These are phyloP conservation scores for Leccinum boreale DNA, from an alignment of 768 basidiomycete genomes.

Conservation along the genomic window DNA sequence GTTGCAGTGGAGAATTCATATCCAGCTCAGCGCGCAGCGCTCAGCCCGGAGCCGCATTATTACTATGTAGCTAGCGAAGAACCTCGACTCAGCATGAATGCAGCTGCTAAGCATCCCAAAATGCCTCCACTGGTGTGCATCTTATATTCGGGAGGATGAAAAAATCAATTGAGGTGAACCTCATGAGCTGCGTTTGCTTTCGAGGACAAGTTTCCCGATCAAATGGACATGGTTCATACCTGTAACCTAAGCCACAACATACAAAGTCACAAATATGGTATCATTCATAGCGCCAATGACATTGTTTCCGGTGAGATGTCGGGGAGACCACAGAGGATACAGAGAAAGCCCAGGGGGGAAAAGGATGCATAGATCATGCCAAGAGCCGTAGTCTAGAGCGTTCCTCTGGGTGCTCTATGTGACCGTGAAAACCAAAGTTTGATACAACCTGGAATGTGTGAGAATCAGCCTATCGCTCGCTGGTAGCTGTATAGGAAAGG, in stretches of 20 bases:
- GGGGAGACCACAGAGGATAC: not conserved
- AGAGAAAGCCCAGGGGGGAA: not conserved
- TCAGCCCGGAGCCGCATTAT: not conserved
- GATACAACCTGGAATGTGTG: not conserved
- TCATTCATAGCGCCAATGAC: not conserved
- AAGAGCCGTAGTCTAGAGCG: not conserved
- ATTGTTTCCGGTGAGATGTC: not conserved
- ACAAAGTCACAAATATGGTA: not conserved
- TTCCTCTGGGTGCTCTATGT: not conserved
- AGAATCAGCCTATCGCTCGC: not conserved
- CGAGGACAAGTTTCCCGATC: not conserved
- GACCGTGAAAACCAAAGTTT: not conserved
- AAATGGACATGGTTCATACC: conserved; percentile 1
- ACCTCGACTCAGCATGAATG: no score
- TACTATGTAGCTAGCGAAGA: no score
- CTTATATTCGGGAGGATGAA: not conserved
- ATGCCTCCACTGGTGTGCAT: not conserved
- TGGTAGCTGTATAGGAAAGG: not conserved
- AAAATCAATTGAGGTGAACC: not conserved
- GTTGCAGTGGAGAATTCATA: no score
- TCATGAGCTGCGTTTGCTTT: not conserved
- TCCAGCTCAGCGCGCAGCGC: no score
- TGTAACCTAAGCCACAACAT: conserved; percentile 2
- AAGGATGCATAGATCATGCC: not conserved
- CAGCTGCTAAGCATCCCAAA: no score